A percentile compares a stretch with the other conserved stretches of the same genome.
Evolutionary conservation across 2,329 filamentous ascomycete species (phyloP).

Genomic region (Thelonectria olida): DNA sequence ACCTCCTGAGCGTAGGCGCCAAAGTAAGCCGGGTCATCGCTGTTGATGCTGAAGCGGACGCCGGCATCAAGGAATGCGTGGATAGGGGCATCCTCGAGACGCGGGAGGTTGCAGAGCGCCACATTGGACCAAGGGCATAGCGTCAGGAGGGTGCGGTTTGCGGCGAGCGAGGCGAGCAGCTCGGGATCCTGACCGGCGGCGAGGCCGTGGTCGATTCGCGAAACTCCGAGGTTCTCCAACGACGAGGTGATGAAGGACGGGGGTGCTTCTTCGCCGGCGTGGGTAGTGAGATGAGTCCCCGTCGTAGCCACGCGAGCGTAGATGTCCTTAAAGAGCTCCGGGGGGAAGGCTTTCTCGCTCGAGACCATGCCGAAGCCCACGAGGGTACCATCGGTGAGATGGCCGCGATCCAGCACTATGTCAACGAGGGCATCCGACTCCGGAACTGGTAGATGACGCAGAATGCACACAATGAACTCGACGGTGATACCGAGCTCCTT

Average conservation of each 20-base stretch:
- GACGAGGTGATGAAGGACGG: constrained; percentile 71
- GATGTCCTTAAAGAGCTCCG: constrained; percentile 68
- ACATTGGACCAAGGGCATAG: constrained; percentile 81
- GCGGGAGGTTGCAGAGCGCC: constrained; percentile 38
- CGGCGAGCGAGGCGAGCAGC: constrained; percentile 67
- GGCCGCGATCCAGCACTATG: constrained; percentile 46
- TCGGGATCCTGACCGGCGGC: constrained; percentile 67
- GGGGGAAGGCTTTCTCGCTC: constrained; percentile 66
- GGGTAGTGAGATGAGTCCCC: constrained; percentile 71
- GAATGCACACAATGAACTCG: constrained; percentile 75
- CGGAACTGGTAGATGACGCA: constrained; percentile 72
- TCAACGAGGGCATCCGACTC: constrained; percentile 57
- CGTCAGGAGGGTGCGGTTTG: constrained; percentile 69
- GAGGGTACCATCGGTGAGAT: constrained; percentile 62
- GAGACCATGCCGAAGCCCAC: constrained; percentile 74
- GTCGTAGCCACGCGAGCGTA: constrained; percentile 61
- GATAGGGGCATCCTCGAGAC: constrained; percentile 59
- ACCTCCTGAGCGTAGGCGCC: constrained; percentile 80
- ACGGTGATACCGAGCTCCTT: constrained; percentile 70
- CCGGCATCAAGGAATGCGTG: constrained; percentile 69
- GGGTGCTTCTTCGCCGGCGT: constrained; percentile 81
- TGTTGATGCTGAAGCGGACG: constrained; percentile 77
- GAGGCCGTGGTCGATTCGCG: constrained; percentile 80
- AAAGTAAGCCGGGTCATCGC: constrained; percentile 80
- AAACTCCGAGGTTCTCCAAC: constrained; percentile 67